Percentiles rank a stretch among this genome's conserved stretches.
phyloP scores from a whole-genome alignment of 78 protist genomes.

The Bigelowiella natans region DNA sequence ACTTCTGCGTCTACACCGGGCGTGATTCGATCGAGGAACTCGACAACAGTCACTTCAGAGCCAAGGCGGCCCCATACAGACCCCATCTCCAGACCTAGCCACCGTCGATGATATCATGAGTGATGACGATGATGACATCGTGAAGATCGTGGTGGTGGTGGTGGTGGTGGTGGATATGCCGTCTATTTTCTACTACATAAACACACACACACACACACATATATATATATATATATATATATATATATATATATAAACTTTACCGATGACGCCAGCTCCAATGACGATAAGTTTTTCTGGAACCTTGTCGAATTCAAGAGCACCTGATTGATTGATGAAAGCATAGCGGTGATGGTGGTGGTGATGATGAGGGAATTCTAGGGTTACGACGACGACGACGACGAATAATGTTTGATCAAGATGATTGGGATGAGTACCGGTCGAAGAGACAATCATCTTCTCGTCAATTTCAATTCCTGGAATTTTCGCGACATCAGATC shows the following conservation, averaged over 20 bases:
- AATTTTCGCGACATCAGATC: constrained; percentile 69
- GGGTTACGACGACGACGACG: no score
- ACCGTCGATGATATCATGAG: no score
- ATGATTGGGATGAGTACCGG: constrained; percentile 14
- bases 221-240: not conserved
- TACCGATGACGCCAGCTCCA: constrained; percentile 99
- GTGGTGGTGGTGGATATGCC: no score
- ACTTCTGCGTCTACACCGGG: constrained; percentile 60
- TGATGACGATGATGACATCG: no score
- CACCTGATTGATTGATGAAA: constrained; percentile 55
- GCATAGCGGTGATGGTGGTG: no score
- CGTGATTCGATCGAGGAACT: constrained; percentile 58
- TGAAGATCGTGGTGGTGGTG: no score
- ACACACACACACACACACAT: not conserved
- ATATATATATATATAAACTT: not conserved
- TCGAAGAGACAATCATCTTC: constrained; percentile 71
- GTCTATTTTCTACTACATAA: no score
- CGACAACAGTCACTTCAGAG: constrained; percentile 94
- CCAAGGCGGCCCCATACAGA: constrained; percentile 96
- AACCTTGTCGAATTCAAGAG: constrained; percentile 64
- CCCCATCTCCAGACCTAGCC: constrained; percentile 47
- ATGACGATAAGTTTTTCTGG: constrained; percentile 85
- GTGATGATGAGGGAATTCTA: no score
- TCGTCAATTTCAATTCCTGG: constrained; percentile 73
- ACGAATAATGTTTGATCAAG: no score